These are phyloP conservation scores for Lophiotrema nucula DNA, from an alignment of 495 filamentous ascomycete species.

Conservation along the genomic window DNA sequence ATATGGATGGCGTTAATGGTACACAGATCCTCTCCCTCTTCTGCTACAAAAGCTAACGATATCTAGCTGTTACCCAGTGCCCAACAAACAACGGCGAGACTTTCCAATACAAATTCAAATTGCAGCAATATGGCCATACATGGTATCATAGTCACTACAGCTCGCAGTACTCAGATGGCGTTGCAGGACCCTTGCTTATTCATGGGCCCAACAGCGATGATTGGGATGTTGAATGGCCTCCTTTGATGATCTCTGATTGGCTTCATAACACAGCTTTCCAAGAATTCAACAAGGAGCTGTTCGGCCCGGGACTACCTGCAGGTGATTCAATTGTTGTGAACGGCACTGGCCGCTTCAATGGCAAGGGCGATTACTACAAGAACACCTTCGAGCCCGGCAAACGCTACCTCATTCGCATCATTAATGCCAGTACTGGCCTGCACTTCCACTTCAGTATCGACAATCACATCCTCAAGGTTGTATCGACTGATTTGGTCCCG, in stretches of 20 bases:
- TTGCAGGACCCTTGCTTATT: conserved; percentile 39
- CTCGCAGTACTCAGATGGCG: conserved; percentile 40
- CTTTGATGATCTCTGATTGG: conserved; percentile 40
- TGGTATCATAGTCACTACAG: conserved; percentile 44
- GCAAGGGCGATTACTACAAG: conserved; percentile 7
- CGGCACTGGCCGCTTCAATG: conserved; percentile 30
- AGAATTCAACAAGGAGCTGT: conserved; percentile 14
- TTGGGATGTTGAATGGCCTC: conserved; percentile 38
- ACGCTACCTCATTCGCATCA: conserved; percentile 41
- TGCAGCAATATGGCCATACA: conserved; percentile 38
- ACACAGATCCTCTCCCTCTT: too few relatives aligned
- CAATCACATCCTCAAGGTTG: conserved; percentile 23
- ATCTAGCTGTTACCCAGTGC: conserved; percentile 26
- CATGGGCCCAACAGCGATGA: conserved; percentile 39
- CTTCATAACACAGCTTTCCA: conserved; percentile 33
- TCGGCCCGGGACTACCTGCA: conserved; percentile 23
- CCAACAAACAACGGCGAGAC: conserved; percentile 36
- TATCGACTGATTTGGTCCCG: conserved; percentile 28
- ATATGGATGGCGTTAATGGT: conserved; percentile 40
- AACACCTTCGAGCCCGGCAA: conserved; percentile 44
- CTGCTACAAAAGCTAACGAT: too few relatives aligned
- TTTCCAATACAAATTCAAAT: conserved; percentile 38
- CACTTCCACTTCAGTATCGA: conserved; percentile 29
- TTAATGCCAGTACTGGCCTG: conserved; percentile 31
- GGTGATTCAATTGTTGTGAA: conserved; percentile 41